A percentile compares a stretch with the other conserved stretches of the same genome.
These are phyloP conservation scores for Ceratobasidium sp. DNA, from an alignment of 1,284 basidiomycete species.

Conservation along the genomic window DNA sequence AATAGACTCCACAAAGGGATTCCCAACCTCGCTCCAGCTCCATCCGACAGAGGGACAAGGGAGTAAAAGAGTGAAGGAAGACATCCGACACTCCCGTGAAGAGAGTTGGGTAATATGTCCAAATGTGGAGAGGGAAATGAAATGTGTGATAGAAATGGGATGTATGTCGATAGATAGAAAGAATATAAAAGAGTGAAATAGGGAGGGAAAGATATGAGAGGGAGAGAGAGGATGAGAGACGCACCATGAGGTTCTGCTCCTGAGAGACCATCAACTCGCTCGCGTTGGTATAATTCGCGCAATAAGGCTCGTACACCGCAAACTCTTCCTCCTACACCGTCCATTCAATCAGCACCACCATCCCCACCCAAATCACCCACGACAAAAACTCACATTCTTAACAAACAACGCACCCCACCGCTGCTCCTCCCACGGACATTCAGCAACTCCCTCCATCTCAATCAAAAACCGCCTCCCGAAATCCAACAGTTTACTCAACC, in stretches of 20 bases:
- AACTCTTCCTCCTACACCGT: conserved; percentile 87
- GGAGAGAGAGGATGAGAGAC: conserved; percentile 58
- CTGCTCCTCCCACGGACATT: conserved; percentile 88
- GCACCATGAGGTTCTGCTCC: conserved; percentile 85
- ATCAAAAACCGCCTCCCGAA: conserved; percentile 98
- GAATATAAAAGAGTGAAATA: neutral
- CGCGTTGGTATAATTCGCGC: conserved; percentile 94
- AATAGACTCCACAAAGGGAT: too few relatives aligned
- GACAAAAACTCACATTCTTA: conserved; percentile 73
- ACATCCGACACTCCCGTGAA: neutral
- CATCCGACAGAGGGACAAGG: neutral
- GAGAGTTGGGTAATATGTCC: conserved; percentile 1
- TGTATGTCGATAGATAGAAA: conserved; percentile 19
- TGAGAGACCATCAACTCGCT: conserved; percentile 88
- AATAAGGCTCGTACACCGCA: conserved; percentile 96
- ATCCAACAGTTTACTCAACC: conserved; percentile 95
- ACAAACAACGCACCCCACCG: conserved; percentile 90
- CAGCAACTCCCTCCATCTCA: conserved; percentile 88
- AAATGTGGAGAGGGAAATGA: conserved; percentile 5
- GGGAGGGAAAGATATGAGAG: conserved; percentile 50
- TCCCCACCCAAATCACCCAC: conserved; percentile 55
- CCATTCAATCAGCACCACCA: conserved; percentile 7
- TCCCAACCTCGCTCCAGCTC: too few relatives aligned
- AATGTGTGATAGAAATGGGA: conserved; percentile 40
- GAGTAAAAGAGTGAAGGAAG: neutral